Evolutionary conservation across 108 stramenopile species (phyloP).

Genomic region (Chaetoceros tenuissimus): DNA sequence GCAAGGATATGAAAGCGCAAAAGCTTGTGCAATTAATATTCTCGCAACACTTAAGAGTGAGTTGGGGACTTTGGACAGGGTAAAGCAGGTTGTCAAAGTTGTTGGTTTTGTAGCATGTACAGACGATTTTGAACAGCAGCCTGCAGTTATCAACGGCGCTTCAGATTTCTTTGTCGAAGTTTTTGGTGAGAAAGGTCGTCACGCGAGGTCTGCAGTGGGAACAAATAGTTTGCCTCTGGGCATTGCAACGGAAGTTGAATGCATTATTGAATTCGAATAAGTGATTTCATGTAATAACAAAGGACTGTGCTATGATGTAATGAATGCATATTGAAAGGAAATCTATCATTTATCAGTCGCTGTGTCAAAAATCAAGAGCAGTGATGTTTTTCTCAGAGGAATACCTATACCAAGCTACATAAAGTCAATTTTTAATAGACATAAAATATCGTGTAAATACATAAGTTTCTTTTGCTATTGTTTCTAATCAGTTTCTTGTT

Average conservation of each 20-base stretch:
- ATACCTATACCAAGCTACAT: no score
- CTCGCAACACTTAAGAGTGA: constrained; percentile 43
- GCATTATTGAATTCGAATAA: constrained; percentile 48
- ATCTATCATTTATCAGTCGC: no score
- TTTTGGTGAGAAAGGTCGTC: constrained; percentile 53
- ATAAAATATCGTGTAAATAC: no score
- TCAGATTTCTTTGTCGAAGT: constrained; percentile 53
- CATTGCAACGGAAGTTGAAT: constrained; percentile 60
- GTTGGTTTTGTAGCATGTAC: constrained; percentile 58
- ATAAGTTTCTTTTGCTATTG: no score
- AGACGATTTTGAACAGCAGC: constrained; percentile 52
- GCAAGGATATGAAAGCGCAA: constrained; percentile 59
- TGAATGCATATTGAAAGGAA: no score
- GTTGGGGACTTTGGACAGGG: constrained; percentile 42
- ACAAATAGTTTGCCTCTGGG: constrained; percentile 59
- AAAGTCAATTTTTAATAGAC: no score
- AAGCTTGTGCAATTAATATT: constrained; percentile 49
- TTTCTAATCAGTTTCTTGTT: no score
- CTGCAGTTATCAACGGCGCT: constrained; percentile 64
- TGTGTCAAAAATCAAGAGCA: no score
- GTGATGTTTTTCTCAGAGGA: no score
- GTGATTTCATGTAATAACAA: no score
- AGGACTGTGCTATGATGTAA: no score
- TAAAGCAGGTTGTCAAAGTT: constrained; percentile 44
- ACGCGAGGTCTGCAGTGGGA: constrained; percentile 54